Percentiles rank a stretch among this genome's conserved stretches.
Evolutionary conservation across 176 grass and related monocot genomes (phyloP).

Genomic region (Rhipidocladum racemiflorum): DNA sequence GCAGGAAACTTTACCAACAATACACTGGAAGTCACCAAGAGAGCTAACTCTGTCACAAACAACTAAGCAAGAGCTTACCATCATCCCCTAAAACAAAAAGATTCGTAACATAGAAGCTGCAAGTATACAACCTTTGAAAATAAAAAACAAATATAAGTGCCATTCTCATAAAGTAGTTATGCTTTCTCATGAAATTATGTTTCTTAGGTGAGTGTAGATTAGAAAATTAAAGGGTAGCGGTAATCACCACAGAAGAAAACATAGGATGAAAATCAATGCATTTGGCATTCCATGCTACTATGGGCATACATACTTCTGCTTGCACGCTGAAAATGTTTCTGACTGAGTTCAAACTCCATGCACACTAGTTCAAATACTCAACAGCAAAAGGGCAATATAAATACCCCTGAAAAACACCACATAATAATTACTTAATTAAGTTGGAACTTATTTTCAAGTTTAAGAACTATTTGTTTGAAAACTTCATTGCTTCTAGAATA

Average conservation of each 20-base stretch:
- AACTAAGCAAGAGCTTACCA: not conserved
- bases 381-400: too few relatives aligned
- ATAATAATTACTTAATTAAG: too few relatives aligned
- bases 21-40: not conserved
- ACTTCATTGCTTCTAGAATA: slow-evolving; percentile 15
- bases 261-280: not conserved
- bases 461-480: not conserved
- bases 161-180: not conserved
- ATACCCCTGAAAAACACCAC: too few relatives aligned
- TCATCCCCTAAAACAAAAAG: not conserved
- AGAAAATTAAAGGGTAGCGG: not conserved
- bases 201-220: not conserved
- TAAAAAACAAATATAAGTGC: not conserved
- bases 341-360: not conserved
- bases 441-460: too few relatives aligned
- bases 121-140: not conserved
- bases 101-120: not conserved
- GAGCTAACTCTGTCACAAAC: not conserved
- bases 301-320: not conserved
- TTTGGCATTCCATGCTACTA: not conserved
- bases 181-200: not conserved
- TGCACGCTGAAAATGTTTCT: not conserved
- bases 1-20: not conserved
- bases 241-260: not conserved
- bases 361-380: too few relatives aligned